Evolutionary conservation across 345 rosid genomes (phyloP), one percentile per base, ranked within the genome.

Genomic region (Pseudoturritis turrita): DNA sequence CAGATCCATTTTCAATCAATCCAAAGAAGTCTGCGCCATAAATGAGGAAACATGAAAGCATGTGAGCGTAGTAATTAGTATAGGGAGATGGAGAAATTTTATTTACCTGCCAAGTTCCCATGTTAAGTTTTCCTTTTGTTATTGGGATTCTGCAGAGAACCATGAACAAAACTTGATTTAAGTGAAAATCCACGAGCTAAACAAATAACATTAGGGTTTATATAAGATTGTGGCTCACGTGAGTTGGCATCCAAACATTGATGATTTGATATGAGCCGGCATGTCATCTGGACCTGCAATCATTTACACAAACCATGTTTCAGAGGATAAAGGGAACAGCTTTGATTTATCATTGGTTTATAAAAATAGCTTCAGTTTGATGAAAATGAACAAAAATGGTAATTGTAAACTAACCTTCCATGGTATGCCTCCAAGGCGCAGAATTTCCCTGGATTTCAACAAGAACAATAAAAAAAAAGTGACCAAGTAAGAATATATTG

Each of bases 231-330:
- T 65, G 56, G 46, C 96, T 23, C 79, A 91, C 97, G 89, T 87
- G 54, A 94, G 92, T 15, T 81, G 31, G 53, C 96, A 89, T 63
- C 98, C 97, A 80, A 91, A 89, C 95, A 94, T 86, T 25, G 97
- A 91, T 58, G 98, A 94, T 75, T 94, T 89, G 65, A 94, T 84
- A 76, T 94, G 98, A 15, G 97, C 98, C 7, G 98, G 97, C 98
- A 91, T 91, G 82, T 94, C 98, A 89, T 94, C 97, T 12, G 95
- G 89, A 51, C 97, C 98, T 90, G 84, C 72, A 84, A 54, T 72
- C 64, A 59, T 68, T 35, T 4, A 41, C 29, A 73, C 10, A 28
- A 28, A 28, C 33, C 21, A 71, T 49, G 37, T 35, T 11, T 28
- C 4, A 46, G 40, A 64, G 5, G 19, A 17, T 9, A 44, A 36